Evolutionary conservation across 495 filamentous ascomycete genomes (phyloP).

Genomic region (Hypomontagnella monticulosa): DNA sequence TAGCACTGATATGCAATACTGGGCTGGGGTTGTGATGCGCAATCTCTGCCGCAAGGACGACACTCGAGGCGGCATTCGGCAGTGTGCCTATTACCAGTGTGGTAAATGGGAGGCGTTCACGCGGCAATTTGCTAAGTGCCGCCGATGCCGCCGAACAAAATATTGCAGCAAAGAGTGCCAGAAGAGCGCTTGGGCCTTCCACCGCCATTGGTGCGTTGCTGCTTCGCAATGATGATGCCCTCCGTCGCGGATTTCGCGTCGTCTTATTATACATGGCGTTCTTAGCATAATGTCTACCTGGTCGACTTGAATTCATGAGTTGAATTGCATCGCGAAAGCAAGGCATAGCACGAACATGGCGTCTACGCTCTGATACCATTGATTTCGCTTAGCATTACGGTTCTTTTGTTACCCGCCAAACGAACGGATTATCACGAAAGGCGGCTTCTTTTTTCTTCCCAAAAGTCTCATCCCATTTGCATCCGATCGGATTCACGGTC

Average conservation of each 20-base stretch:
- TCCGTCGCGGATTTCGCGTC: constrained; percentile 39
- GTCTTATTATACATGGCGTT: constrained; percentile 45
- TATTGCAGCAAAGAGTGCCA: constrained; percentile 99
- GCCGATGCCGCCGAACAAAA: constrained; percentile 94
- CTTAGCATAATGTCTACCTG: constrained; percentile 51
- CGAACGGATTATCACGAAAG: constrained; percentile 33
- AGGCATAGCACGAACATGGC: constrained; percentile 52
- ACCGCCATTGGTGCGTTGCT: constrained; percentile 95
- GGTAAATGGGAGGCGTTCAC: constrained; percentile 98
- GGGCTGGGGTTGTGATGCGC: constrained; percentile 98
- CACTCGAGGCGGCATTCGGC: constrained; percentile 88
- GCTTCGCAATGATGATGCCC: constrained; percentile 60
- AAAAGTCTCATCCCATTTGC: constrained; percentile 26
- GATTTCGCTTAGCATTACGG: constrained; percentile 49
- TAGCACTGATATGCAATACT: constrained; percentile 97
- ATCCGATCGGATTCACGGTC: constrained; percentile 1
- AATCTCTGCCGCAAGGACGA: constrained; percentile 99
- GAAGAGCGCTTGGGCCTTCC: constrained; percentile 97
- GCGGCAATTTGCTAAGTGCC: constrained; percentile 96
- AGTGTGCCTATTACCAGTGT: constrained; percentile 97
- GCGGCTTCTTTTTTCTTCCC: constrained; percentile 16
- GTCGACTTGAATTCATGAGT: constrained; percentile 46
- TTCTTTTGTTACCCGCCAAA: constrained; percentile 41
- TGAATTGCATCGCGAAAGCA: constrained; percentile 52
- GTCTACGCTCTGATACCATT: constrained; percentile 50